Evolutionary conservation across 2,329 filamentous ascomycete genomes (phyloP), one percentile per base, ranked within the genome.

Genomic region (Fusarium tupiense): DNA sequence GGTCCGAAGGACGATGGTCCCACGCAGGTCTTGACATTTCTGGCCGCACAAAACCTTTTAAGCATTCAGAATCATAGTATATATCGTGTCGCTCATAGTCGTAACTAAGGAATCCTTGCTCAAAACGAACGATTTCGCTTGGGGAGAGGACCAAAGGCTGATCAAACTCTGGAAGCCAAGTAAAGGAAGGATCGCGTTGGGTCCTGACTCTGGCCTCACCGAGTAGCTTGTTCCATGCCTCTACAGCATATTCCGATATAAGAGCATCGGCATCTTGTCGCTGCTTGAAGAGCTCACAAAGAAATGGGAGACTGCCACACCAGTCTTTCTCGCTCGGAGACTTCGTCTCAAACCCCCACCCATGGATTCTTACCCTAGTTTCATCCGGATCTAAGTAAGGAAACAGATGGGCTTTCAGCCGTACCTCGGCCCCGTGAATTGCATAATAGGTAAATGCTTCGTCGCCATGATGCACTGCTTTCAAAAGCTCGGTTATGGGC

Each of bases 381-480:
- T 14, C 11, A 24, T 8, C 2, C 3, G 31, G 49, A 53, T 26
- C 19, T 0, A 37, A 16, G 1, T 53, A 37, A 22, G 33, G 50
- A 37, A 53, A 37, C 33, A 1, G 6, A 26, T 37, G 33, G 0
- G 19, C 31, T 14, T 37, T 4, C 1, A 52, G 17, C 3, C 49
- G 49, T 4, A 3, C 9, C 12, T 52, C 4, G 1, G 0, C 31
- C 22, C 31, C 31, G 5, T 2, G 49, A 52, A 20, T 24, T 37
- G 4, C n/a, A 8, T 35, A 0, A 19, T 3, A 5, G 6, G 0
- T 14, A 12, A 35, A 24, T 3, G 31, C 0, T 26, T 1, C 33
- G 6, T 53, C 49, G 8, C 3, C 19, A 26, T 26, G 33, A 38
- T 53, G 17, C 13, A 12, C 13, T 24, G 50, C 19, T 8, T 38